Conservation (phyloP, 2,329 filamentous ascomycete species). For the Exophiala calicioides region DNA sequence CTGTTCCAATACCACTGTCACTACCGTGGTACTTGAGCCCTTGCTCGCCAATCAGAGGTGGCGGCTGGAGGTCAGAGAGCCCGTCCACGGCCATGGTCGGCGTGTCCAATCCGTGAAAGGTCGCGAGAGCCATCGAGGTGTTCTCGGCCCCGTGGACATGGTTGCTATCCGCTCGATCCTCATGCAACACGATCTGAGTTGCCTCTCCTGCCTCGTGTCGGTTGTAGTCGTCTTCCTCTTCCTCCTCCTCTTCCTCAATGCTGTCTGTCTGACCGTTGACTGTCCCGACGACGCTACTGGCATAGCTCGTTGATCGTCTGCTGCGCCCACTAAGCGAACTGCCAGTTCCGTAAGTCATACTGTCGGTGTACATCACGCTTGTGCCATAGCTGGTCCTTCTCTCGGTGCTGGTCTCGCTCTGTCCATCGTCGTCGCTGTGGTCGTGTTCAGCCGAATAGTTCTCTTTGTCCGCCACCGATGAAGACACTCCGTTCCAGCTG, state of each 20-base stretch:
- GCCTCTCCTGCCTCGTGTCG: no score
- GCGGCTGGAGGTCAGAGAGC: conserved; percentile 24
- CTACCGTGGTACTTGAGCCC: conserved; percentile 30
- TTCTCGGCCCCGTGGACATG: conserved; percentile 13
- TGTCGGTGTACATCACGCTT: conserved; percentile 41
- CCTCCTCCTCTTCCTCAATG: conserved; percentile 36
- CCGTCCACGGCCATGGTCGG: conserved; percentile 11
- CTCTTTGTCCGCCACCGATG: conserved; percentile 56
- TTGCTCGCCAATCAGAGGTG: conserved; percentile 21
- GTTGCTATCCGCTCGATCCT: conserved; percentile 2
- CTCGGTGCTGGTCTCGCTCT: conserved; percentile 54
- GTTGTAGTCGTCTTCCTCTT: conserved; percentile 27
- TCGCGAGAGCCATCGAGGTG: conserved; percentile 19
- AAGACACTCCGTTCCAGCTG: conserved; percentile 62
- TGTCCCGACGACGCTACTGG: conserved; percentile 41
- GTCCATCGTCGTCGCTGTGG: conserved; percentile 41
- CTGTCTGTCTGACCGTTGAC: conserved; percentile 35
- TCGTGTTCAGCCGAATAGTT: conserved; percentile 62
- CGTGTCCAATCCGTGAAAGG: conserved; percentile 17
- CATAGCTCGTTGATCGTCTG: conserved; percentile 37
- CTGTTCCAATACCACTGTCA: conserved; percentile 37
- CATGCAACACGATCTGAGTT: conserved; percentile 24
- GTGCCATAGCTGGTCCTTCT: conserved; percentile 44
- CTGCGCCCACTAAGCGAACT: conserved; percentile 42
- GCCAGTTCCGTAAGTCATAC: conserved; percentile 42